Base-by-base conservation (phyloP, 2,329 filamentous ascomycete species). In the Calonectria crousiana region DNA sequence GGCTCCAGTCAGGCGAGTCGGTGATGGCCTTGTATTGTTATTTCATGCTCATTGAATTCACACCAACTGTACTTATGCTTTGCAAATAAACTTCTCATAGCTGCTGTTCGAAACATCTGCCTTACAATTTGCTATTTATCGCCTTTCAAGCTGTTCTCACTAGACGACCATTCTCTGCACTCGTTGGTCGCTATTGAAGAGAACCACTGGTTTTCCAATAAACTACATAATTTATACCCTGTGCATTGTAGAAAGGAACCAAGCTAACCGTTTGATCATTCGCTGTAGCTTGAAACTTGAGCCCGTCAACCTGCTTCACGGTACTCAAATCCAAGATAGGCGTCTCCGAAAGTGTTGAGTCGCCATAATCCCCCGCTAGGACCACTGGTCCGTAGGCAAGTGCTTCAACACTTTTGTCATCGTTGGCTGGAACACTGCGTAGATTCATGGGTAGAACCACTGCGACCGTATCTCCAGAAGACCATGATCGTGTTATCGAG, bases 311-410 rank as follows among this genome's bases (percentile, higher is more conserved):
- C 28, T 77, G 77, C 72, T 78, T 77, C 1, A 86, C 72, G 5
- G 79, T 82, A 0, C 69, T 75, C 23, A 87, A 47, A 18, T 81
- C 76, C 13, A 87, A 76, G 0, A 72, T 78, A 0, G 86, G 85
- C 4, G 81, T 76, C 2, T 73, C 62, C 8, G 65, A 67, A 6
- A 86, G 52, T 0, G 75, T 66, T 2, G 60, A 65, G 20, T 79
- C 79, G 0, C 87, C 87, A 68, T 89, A 89, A 71, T 89, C 86
- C 0, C 86, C 88, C 1, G 84, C 81, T 20, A 90, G 76, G 6
- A 89, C 79, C 0, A 85, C 84, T 0, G 88, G 89, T 0, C 88
- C 89, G 67, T 85, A 90, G 0, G 87, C 86, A 14, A 89, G 58
- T 0, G 88, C 88, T 3, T 85, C 87, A 2, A 89, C 71, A 4